phyloP scores from a whole-genome alignment of 1,284 basidiomycete genomes.

The Cutaneotrichosporon dermatis region DNA sequence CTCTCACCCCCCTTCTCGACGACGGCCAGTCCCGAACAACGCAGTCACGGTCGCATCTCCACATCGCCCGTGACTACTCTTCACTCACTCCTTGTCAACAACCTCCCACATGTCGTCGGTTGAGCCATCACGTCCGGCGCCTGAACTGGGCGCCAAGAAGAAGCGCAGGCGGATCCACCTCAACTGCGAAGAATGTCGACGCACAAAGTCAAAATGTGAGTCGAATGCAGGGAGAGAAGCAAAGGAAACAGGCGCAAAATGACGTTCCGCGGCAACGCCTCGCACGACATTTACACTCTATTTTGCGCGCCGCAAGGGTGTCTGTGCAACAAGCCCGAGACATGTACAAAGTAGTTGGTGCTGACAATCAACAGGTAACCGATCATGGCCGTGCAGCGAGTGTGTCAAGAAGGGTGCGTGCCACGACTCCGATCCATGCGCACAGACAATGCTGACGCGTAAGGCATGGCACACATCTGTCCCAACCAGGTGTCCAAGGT shows the following conservation, averaged over 20 bases:
- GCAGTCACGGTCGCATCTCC: neutral
- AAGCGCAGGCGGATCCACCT: constrained; percentile 18
- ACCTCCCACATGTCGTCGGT: neutral
- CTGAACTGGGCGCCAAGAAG: constrained; percentile 8
- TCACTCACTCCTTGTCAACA: neutral
- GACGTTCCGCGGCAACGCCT: neutral
- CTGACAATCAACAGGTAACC: constrained; percentile 10
- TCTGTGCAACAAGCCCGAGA: no score
- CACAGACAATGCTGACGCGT: no score
- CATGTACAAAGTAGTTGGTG: neutral
- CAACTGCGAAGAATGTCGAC: constrained; percentile 21
- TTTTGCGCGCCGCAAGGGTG: no score
- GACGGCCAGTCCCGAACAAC: neutral
- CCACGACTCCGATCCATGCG: no score
- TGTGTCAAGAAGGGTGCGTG: constrained; percentile 20
- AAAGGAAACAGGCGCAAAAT: neutral
- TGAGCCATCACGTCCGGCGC: neutral
- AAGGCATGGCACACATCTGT: constrained; percentile 18
- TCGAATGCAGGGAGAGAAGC: neutral
- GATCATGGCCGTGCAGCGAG: constrained; percentile 22
- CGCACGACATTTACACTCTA: neutral
- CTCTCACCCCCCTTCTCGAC: neutral
- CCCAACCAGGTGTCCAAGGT: constrained; percentile 18
- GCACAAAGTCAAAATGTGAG: constrained; percentile 23
- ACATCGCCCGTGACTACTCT: neutral